Base-by-base conservation (phyloP, 768 basidiomycete genomes). In the Suillus clintonianus region DNA sequence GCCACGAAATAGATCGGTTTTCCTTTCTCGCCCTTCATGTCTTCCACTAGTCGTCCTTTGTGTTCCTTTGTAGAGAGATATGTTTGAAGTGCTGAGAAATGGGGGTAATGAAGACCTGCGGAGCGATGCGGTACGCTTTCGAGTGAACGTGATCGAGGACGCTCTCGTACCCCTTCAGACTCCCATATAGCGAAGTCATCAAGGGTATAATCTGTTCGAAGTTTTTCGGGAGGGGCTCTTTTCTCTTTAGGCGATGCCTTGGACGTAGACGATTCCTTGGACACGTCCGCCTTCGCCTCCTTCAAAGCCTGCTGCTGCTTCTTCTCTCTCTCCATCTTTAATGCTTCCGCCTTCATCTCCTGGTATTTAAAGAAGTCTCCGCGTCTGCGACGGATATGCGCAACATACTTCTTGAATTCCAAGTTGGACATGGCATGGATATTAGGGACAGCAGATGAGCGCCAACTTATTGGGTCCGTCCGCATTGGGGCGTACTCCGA, bases 51-150 rank as follows among this genome's bases (percentile, higher is more conserved):
- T 62, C 91, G 82, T 58, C 89, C 92, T 8, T 86, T 85, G 67
- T 85, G 80, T 19, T 85, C 76, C 64, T 78, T 80, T 9, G 81
- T 80, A 71, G 78, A 80, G 71, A 88, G 77, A 59, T 77, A 76
- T 0, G 82, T 80, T 60, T 91, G 88, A 55, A 93, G 75, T 7
- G 65, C 59, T 7, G 89, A 80, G 41, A 83, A 80, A 45, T 79
- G 77, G 3, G 85, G 74, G 73, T 94, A 94, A 51, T 79, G 76
- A 47, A 93, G 80, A 4, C 85, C 92, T 43, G 81, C 91, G 42
- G 76, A 80, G 32, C 77, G 81, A 67, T 94, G 92, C 0, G 90
- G 90, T 61, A 84, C 80, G 48, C 84, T 87, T 64, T 87, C 85
- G 65, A 94, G 87, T 45, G 69, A 67, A 59, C 66, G 76, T 42